Evolutionary conservation across 305 asterid species (phyloP), one percentile per base, ranked within the genome.

Genomic region (Plantago lanceolata): DNA sequence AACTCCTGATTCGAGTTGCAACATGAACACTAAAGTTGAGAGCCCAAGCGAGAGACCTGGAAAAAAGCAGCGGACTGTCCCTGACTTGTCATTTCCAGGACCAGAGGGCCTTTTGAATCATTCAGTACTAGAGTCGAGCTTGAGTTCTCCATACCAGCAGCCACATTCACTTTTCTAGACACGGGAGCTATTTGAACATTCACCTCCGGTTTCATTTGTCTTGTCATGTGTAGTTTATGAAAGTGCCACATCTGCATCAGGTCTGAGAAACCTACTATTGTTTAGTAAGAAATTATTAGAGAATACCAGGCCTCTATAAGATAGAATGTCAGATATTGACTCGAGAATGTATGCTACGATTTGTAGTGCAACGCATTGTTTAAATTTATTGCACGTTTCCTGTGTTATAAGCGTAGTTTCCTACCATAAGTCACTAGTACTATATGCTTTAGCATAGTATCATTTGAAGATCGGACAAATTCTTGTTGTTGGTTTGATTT

Each of bases 1-100:
- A 69, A 89, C 94, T 24, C 94, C 97, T 0, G 96, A 93, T 71
- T 89, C 98, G 53, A 79, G 76, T 64, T 78, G 91, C 69, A 73
- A 69, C 6, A 69, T 61, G 58, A 68, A 68, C 44, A 71, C 88
- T 59, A 77, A 67, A 6, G 71, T 72, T 8, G 89, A 80, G 44
- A 71, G 71, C 79, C 82, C 81, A 18, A 68, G 73, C 14, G 87
- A 75, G 56, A 83, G 90, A 72, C 81, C 79, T 6, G 70, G 69
- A 50, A 87, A 87, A 66, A 85, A 73, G 73, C 85, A 70, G 19
- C 79, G 86, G 1, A 70, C 78, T 31, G 61, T 71, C 70, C 51
- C 73, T 56, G 80, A 71, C 68, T 75, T 58, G 51, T 72, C 72
- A 14, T 79, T 76, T 58, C 37, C 77, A 9, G 68, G 82, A 69